phyloP scores from a whole-genome alignment of 2,329 filamentous ascomycete species.

The Fusarium nurragi region DNA sequence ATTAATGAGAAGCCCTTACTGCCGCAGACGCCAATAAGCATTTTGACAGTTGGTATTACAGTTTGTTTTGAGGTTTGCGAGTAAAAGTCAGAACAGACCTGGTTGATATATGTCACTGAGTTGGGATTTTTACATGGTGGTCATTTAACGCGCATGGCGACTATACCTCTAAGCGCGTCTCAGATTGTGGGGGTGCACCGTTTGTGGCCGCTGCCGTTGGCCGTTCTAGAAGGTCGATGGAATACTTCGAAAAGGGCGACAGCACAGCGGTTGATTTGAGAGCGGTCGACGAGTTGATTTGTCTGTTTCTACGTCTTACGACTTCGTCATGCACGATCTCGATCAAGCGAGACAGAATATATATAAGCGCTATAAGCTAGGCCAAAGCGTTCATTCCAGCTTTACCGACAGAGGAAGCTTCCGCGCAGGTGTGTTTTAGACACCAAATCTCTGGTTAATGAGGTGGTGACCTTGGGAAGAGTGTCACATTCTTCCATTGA shows the following conservation, averaged over 20 bases:
- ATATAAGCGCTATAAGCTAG: conserved; percentile 3
- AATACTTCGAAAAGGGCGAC: conserved; percentile 7
- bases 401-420: neutral
- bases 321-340: conserved; percentile 7
- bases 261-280: neutral
- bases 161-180: conserved; percentile 29
- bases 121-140: conserved; percentile 15
- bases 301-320: conserved; percentile 28
- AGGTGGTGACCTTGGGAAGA: conserved; percentile 5
- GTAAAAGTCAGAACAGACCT: neutral
- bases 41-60: conserved; percentile 48
- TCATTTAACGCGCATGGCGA: conserved; percentile 31
- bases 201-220: neutral
- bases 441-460: conserved; percentile 24
- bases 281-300: conserved; percentile 19
- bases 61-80: neutral
- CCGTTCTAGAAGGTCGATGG: conserved; percentile 26
- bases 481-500: conserved; percentile 27
- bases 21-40: conserved; percentile 82
- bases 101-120: neutral
- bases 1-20: conserved; percentile 56
- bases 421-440: conserved; percentile 14
- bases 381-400: conserved; percentile 19
- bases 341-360: conserved; percentile 1
- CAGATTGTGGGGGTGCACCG: conserved; percentile 35